Base-by-base conservation (phyloP, 805 yeast species). In the Ogataea pignaliae region DNA sequence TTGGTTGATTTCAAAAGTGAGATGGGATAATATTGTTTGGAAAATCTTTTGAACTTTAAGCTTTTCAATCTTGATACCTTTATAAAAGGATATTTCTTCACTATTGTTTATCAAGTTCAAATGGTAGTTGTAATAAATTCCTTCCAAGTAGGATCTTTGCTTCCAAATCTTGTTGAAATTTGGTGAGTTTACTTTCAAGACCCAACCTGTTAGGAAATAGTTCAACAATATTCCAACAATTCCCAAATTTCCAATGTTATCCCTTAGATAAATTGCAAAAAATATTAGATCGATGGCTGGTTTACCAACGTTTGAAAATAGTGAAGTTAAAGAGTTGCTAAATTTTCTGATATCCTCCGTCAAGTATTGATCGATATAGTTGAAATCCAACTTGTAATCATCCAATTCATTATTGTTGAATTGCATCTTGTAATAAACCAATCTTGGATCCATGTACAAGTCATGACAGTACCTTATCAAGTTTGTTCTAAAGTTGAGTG, bases 11-110 rank as follows among this genome's bases (percentile, higher is more conserved):
- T 66, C 71, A n/a, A 37, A 46, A 3, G 50, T 46, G 15, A 60
- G 46, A 41, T 66, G 70, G 10, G 42, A 39, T 53, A 71, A 63
- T 51, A 90, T 72, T 34, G 70, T 71, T 15, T 69, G 61, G 60
- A 84, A 89, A 14, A 85, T 73, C 34, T 71, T 72, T 31, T 64
- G 66, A 40, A 89, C 78, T 56, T 85, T 85, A 9, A 65, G 57
- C 57, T 83, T 84, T 64, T 90, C 97, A 46, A 89, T 76, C 11
- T 72, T 69, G 0, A 91, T 82, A 16, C 98, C 98, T 59, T 89
- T 89, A 62, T 89, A 90, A 59, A 90, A 90, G 0, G 96, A 95
- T 55, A 90, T 88, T 61, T 90, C 97, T 66, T 90, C 98, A 57
- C 89, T 83, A 57, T 90, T 90, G 45, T 84, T 83, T 58, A 88